Conservation (phyloP, 2,329 filamentous ascomycete genomes). For the Pseudocercospora fijiensis region DNA sequence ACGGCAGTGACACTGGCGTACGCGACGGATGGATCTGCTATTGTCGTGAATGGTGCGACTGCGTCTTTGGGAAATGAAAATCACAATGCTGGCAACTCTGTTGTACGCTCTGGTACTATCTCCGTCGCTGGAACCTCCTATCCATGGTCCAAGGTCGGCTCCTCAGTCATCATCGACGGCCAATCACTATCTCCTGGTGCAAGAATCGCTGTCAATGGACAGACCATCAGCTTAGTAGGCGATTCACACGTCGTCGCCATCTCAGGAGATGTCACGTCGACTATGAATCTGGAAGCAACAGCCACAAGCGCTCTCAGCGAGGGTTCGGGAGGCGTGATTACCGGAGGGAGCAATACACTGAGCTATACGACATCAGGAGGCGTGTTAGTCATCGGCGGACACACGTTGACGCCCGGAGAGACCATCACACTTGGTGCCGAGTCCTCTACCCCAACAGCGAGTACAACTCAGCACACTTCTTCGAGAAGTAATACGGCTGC, state of each 20-base stretch:
- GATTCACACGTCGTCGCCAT: not conserved
- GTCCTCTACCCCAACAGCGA: not conserved
- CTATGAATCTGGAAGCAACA: not conserved
- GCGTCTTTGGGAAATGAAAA: not conserved
- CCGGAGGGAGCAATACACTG: conserved; percentile 1
- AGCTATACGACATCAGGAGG: conserved; percentile 1
- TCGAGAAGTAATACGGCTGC: not conserved
- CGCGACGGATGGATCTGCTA: conserved; percentile 1
- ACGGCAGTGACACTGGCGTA: not conserved
- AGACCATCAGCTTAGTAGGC: conserved; percentile 5
- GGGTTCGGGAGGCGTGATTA: conserved; percentile 2
- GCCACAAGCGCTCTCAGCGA: not conserved
- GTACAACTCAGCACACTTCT: not conserved
- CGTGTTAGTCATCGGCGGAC: conserved; percentile 5
- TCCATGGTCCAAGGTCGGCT: not conserved
- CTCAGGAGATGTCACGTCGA: not conserved
- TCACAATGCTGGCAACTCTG: not conserved
- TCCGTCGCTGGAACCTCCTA: not conserved
- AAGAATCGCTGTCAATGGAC: not conserved
- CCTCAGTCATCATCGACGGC: conserved; percentile 3
- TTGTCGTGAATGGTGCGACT: conserved; percentile 10
- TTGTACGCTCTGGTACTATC: not conserved
- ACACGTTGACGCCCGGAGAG: conserved; percentile 4
- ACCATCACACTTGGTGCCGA: not conserved
- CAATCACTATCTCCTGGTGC: conserved; percentile 5